Base-by-base conservation (phyloP, 1,139 yeast species). In the Suhomyces bribrorum region DNA sequence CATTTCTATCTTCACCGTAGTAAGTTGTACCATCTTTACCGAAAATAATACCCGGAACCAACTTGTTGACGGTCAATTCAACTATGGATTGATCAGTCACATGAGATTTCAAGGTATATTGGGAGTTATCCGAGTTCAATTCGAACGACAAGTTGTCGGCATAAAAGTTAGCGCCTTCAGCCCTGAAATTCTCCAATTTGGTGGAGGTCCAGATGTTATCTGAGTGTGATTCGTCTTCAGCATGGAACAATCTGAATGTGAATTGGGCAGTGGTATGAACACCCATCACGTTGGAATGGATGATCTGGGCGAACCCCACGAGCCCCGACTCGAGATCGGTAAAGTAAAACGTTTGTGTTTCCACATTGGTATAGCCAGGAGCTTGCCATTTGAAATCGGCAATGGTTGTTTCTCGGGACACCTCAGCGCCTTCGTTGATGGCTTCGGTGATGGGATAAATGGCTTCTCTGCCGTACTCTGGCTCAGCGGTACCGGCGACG, bases 401-500 rank as follows among this genome's bases (percentile, higher is more conserved):
- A 22, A 63, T 56, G 5, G 75, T 68, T 31, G 95, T 78, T 35
- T 70, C 75, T 44, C 77, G 56, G 36, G 52, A 61, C 16, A 59
- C 52, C 43, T 67, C 66, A 46, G 65, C 69, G 38, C 69, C 66
- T 5, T 31, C 32, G 28, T 24, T 28, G 40, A 84, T 79, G 36
- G 83, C 68, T 30, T 75, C 80, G 31, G 85, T 77, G 42, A 89
- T 79, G n/a, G 97, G 78, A 55, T 84, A 90, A 52, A 92, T 87
- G 34, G 96, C 95, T 39, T 83, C 96, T 33, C 83, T 77, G 37
- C 98, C 98, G 57, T 92, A 92, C 58, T 86, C 95, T 18, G 98
- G 98, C 64, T 92, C 98, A 2, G 96, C 96, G 13, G 95, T 80
- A 36, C 98, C 98, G 6, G 97, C 94, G 32, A 89, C 92, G 5